These are phyloP conservation scores for Pseudophaeomoniella oleicola DNA, from an alignment of 2,329 filamentous ascomycete species.

Conservation along the genomic window DNA sequence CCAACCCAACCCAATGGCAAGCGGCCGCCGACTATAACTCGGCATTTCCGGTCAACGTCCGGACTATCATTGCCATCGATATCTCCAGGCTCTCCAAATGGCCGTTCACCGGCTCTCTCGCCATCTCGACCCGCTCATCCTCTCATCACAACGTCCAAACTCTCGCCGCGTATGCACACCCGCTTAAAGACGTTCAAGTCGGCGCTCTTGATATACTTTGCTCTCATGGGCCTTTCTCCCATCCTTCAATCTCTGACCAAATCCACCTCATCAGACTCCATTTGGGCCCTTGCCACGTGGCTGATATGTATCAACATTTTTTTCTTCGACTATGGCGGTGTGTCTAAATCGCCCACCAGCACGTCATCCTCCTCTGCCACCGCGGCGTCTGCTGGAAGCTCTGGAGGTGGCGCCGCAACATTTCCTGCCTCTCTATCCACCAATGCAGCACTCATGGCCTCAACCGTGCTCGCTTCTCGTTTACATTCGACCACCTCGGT, in stretches of 20 bases:
- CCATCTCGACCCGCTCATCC: slow-evolving; percentile 7
- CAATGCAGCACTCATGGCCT: slow-evolving; percentile 92
- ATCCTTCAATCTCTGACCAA: slow-evolving; percentile 93
- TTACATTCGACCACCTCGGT: slow-evolving; percentile 85
- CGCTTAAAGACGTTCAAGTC: slow-evolving; percentile 77
- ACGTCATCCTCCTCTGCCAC: slow-evolving; percentile 4
- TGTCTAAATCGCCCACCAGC: slow-evolving; percentile 7
- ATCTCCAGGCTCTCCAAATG: slow-evolving; percentile 12
- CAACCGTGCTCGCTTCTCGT: slow-evolving; percentile 80
- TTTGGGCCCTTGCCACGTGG: slow-evolving; percentile 94
- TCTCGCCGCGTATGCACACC: slow-evolving; percentile 44
- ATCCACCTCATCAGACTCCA: slow-evolving; percentile 84
- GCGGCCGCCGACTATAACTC: slow-evolving; percentile 15
- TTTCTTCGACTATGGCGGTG: slow-evolving; percentile 87
- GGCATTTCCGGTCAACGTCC: slow-evolving; percentile 39
- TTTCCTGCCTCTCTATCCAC: slow-evolving; percentile 61
- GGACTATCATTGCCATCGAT: slow-evolving; percentile 39
- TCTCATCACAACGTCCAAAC: slow-evolving; percentile 18
- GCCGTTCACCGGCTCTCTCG: slow-evolving; percentile 11
- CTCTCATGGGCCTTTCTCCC: slow-evolving; percentile 77
- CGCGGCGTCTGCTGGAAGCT: slow-evolving; percentile 3
- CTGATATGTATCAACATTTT: slow-evolving; percentile 91
- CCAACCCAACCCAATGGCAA: slow-evolving; percentile 14
- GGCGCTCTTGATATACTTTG: slow-evolving; percentile 81
- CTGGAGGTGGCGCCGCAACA: slow-evolving; percentile 21